These are phyloP conservation scores for Ceratocystis eucalypticola DNA, from an alignment of 2,329 filamentous ascomycete genomes.

Conservation along the genomic window DNA sequence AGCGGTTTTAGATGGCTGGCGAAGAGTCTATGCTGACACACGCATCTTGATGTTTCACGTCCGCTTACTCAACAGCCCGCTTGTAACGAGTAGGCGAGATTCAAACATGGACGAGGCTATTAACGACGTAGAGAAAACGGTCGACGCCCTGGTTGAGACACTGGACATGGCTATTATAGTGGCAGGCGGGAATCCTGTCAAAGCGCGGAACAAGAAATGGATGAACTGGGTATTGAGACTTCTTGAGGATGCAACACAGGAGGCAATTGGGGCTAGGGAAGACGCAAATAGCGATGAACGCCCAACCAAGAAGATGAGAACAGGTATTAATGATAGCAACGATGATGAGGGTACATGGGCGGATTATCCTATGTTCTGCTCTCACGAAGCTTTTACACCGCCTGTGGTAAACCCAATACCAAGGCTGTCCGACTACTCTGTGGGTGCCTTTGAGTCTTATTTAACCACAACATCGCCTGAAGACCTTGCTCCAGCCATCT, in stretches of 20 bases:
- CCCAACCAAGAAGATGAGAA: slow-evolving; percentile 16
- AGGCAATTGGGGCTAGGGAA: not conserved
- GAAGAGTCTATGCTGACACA: slow-evolving; percentile 57
- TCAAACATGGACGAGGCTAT: not conserved
- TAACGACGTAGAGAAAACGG: slow-evolving; percentile 19
- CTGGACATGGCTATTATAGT: slow-evolving; percentile 63
- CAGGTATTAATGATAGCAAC: not conserved
- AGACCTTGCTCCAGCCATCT: slow-evolving; percentile 47
- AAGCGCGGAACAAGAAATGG: slow-evolving; percentile 16
- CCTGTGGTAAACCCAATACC: slow-evolving; percentile 31
- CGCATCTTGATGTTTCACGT: slow-evolving; percentile 47
- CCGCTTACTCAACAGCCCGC: slow-evolving; percentile 21
- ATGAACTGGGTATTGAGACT: slow-evolving; percentile 18
- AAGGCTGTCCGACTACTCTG: slow-evolving; percentile 34
- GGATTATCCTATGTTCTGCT: slow-evolving; percentile 13
- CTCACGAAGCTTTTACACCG: slow-evolving; percentile 28
- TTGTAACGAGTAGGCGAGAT: not conserved
- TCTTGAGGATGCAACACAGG: slow-evolving; percentile 11
- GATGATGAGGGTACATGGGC: slow-evolving; percentile 4
- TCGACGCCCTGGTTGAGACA: slow-evolving; percentile 46
- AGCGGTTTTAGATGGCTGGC: slow-evolving; percentile 49
- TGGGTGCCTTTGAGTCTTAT: slow-evolving; percentile 49
- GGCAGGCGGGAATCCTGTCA: slow-evolving; percentile 28
- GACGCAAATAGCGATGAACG: slow-evolving; percentile 10
- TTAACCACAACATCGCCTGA: slow-evolving; percentile 31